Evolutionary conservation across 805 yeast species (phyloP), one percentile per base, ranked within the genome.

Genomic region (Komagataella kurtzmanii): DNA sequence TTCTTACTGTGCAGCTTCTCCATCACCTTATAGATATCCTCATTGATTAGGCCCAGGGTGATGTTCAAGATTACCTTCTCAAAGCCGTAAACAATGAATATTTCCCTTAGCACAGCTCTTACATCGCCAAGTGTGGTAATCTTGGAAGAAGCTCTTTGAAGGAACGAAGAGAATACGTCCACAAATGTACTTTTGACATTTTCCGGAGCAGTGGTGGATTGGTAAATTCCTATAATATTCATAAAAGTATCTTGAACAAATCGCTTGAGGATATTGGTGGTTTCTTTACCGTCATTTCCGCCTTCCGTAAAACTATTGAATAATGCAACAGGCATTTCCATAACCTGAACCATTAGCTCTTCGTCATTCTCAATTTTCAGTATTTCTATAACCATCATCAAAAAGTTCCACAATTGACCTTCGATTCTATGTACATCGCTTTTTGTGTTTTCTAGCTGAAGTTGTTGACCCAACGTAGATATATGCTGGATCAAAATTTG

Each of bases 31-130:
- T 68, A 74, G 1, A 83, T 78, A 24, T 80, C 83, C 19, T 68
- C 72, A 55, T 83, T 81, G 5, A 85, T 61, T 50, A 87, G 69
- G 40, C 68, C 68, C 46, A 81, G 67, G 7, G 83, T 72, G 6
- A 79, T 67, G 14, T 65, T 62, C 17, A 81, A 67, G 53, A 84
- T 74, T 44, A 74, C 74, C 53, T 73, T 75, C 56, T 88, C 95
- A 56, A 83, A 77, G 10, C 77, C 68, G 57, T 80, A 84, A 0
- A 89, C 79, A 3, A 78, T 63, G 52, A 81, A 80, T 1, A 86
- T 75, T 54, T 85, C 88, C 23, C 72, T 72, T 19, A 88, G 64
- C 17, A 85, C 74, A 1, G 73, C 72, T 45, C 81, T 69, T 14
- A 86, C 74, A 56, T 83, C 83, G 0, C 81, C 76, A 3, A 84